Evolutionary conservation across 371 early-diverging fungal genomes (phyloP), one percentile per base, ranked within the genome.

Genomic region (Nosema muscidifuracis): DNA sequence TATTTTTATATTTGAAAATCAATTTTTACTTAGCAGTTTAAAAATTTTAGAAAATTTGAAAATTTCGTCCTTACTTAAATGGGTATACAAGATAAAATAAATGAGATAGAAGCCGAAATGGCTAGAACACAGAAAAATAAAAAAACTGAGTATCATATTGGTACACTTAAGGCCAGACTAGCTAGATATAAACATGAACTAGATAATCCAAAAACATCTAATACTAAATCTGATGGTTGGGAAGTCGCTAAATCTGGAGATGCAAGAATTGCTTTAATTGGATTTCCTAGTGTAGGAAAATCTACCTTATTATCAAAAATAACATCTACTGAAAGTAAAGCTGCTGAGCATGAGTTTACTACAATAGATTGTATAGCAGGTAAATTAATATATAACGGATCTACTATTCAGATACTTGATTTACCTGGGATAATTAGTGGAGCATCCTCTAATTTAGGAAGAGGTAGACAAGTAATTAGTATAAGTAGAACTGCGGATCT

Each of bases 71-170:
- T n/a, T n/a, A n/a, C 38, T 13, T 28, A 24, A 51, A 81, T 82
- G 82, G 79, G 82, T 38, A 64, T 82, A 9, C 73, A 67, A 57
- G 82, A 82, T 43, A 79, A 77, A 65, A 82, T 82, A 44, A 71
- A 73, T 31, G 82, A 82, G 64, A 81, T 81, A 31, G 79, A 81
- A 63, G 74, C 63, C 36, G 81, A 81, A 63, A 81, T 81, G 77
- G 79, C 79, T 30, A 71, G 79, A 56, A 81, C 81, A 0, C 81
- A 81, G 51, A 81, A 81, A 67, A 81, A 81, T 70, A 79, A 81
- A 67, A 73, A 71, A 47, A 81, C 81, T 28, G 81, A 78, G 42
- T 67, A 77, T 28, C 81, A 81, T 53, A 69, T 81, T 16, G 81
- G 81, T 36, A 18, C 66, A 31, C 71, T 81, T 0, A 81, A 81